Evolutionary conservation across 768 basidiomycete genomes (phyloP).

Genomic region (Suillus decipiens): DNA sequence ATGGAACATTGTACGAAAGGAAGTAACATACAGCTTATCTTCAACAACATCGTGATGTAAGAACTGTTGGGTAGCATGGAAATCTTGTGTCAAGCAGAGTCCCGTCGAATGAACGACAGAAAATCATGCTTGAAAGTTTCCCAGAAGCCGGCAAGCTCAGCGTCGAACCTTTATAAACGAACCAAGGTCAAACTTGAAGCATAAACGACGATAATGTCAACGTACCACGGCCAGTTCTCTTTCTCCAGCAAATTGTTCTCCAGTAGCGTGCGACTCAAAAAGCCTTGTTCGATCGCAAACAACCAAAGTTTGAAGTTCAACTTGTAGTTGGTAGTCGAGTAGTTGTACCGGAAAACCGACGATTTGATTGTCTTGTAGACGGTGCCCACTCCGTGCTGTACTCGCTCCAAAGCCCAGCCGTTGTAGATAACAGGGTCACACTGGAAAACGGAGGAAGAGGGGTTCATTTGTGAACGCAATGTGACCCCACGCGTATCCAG

Average conservation of each 20-base stretch:
- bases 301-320: slow-evolving; percentile 1
- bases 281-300: background rate
- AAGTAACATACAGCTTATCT: background rate
- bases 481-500: slow-evolving; percentile 16
- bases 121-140: background rate
- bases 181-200: background rate
- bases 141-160: slow-evolving; percentile 1
- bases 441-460: slow-evolving; percentile 8
- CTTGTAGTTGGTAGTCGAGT: slow-evolving; percentile 7
- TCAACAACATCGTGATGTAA: background rate
- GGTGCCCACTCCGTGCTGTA: background rate
- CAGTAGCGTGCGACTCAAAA: background rate
- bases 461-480: slow-evolving; percentile 6
- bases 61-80: background rate
- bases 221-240: slow-evolving; percentile 1
- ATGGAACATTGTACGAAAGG: background rate
- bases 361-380: slow-evolving; percentile 5
- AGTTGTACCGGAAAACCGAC: slow-evolving; percentile 12
- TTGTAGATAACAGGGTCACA: slow-evolving; percentile 16
- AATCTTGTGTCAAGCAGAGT: background rate
- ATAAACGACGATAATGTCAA: background rate
- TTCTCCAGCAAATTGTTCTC: background rate
- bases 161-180: background rate
- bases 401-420: slow-evolving; percentile 8
- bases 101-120: background rate